Evolutionary conservation across 2,329 filamentous ascomycete species (phyloP).

Genomic region (Akanthomyces dipterigenus): DNA sequence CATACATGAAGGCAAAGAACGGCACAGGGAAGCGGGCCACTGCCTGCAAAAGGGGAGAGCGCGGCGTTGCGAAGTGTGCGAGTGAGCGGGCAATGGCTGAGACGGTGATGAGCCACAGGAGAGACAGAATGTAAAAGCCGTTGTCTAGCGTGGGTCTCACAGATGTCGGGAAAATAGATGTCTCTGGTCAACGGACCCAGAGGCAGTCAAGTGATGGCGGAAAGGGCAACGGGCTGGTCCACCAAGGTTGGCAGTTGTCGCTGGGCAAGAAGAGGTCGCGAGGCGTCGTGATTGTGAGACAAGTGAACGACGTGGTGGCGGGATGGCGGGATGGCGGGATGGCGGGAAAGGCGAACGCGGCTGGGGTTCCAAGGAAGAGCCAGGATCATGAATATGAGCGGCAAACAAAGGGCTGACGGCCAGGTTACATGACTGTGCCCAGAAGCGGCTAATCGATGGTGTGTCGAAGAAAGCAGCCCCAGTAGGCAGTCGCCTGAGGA

Average conservation of each 20-base stretch:
- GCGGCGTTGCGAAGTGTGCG: not conserved
- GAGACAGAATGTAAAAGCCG: constrained; percentile 7
- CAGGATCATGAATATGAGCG: not conserved
- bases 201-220: constrained; percentile 2
- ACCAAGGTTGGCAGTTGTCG: not conserved
- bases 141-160: constrained; percentile 11
- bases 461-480: constrained; percentile 1
- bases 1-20: constrained; percentile 11
- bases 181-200: not conserved
- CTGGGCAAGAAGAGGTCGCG: not conserved
- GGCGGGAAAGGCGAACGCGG: not conserved
- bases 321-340: not conserved
- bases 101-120: constrained; percentile 8
- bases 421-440: not conserved
- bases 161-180: constrained; percentile 9
- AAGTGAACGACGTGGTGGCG: constrained; percentile 1
- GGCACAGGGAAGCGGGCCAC: constrained; percentile 6
- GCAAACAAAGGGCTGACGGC: not conserved
- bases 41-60: not conserved
- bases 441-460: not conserved
- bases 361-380: not conserved
- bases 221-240: constrained; percentile 2
- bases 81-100: constrained; percentile 10
- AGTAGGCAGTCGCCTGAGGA: not conserved
- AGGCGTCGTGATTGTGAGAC: constrained; percentile 6